Conservation (phyloP, 257 asterid genomes). For the Petunia axillaris region DNA sequence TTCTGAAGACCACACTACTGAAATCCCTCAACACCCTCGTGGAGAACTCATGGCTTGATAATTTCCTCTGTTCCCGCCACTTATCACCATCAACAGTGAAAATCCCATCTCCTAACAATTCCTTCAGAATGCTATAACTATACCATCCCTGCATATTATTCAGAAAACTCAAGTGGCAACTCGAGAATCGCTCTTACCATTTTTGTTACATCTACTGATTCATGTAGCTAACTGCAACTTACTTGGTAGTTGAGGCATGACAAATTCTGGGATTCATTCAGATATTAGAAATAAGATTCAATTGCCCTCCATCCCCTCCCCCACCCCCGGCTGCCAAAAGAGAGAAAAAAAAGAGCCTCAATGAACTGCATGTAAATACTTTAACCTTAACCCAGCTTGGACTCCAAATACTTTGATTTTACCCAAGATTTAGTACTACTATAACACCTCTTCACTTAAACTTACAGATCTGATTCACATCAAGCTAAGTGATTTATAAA, state of each 20-base stretch:
- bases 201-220: not conserved
- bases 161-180: not conserved
- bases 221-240: not conserved
- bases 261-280: not conserved
- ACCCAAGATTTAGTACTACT: not conserved
- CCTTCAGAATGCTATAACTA: conserved; percentile 47
- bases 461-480: not conserved
- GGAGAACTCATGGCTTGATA: conserved; percentile 74
- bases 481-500: not conserved
- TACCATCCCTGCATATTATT: conserved; percentile 52
- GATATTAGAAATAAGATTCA: not conserved
- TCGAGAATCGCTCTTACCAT: not conserved
- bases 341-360: not conserved
- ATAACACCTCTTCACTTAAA: not conserved
- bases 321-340: not conserved
- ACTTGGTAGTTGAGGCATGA: not conserved
- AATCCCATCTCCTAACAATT: conserved; percentile 74
- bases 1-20: conserved; percentile 60
- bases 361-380: not conserved
- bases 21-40: conserved; percentile 67
- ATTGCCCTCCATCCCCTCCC: not conserved
- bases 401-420: not conserved
- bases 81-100: conserved; percentile 79
- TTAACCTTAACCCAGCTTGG: not conserved
- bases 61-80: conserved; percentile 76